Conservation (phyloP, 177 flowering plant genomes). For the Vitis hybrid region DNA sequence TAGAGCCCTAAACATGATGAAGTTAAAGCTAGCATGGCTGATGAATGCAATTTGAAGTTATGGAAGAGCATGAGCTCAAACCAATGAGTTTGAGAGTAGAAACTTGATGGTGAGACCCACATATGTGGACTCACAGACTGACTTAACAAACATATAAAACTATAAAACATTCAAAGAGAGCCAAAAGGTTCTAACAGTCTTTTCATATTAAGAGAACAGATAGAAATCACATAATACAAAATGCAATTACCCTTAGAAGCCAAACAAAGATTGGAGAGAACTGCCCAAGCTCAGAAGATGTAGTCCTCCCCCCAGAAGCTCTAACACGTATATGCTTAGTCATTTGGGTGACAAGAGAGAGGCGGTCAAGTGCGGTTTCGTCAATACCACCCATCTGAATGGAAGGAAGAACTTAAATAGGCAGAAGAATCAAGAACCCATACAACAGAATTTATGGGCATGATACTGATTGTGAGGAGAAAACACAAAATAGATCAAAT, state of each 20-base stretch:
- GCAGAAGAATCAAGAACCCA: not conserved
- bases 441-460: not conserved
- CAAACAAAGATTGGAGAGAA: constrained; percentile 98
- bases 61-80: too few species aligned
- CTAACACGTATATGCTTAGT: constrained; percentile 96
- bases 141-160: too few species aligned
- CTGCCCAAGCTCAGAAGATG: constrained; percentile 91
- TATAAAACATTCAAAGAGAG: too few species aligned
- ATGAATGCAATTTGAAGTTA: too few species aligned
- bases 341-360: constrained; percentile 99
- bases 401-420: not conserved
- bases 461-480: not conserved
- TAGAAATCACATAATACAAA: too few species aligned
- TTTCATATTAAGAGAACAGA: too few species aligned
- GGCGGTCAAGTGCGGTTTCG: constrained; percentile 96
- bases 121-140: too few species aligned
- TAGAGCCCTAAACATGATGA: too few species aligned
- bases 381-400: constrained; percentile 97
- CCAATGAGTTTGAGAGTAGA: too few species aligned
- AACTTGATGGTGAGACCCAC: too few species aligned
- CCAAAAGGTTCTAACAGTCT: too few species aligned
- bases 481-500: not conserved
- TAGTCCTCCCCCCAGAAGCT: constrained; percentile 82
- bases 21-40: too few species aligned
- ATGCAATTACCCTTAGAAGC: constrained; percentile 81